A percentile compares a stretch with the other conserved stretches of the same genome.
Conservation (phyloP, 345 rosid species). For the Punica granatum region DNA sequence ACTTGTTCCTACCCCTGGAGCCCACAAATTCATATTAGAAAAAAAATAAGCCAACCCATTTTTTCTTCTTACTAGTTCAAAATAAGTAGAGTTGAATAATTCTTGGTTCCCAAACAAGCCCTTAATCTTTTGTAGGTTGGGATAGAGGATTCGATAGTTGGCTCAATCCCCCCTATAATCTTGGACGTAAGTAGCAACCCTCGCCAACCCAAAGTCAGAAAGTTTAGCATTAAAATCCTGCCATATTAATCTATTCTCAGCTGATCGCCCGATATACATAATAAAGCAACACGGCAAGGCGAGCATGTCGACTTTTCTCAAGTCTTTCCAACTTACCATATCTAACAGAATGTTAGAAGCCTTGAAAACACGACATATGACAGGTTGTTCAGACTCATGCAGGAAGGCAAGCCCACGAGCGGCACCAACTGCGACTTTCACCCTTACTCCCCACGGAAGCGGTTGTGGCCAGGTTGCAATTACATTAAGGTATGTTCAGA, state of each 20-base stretch:
- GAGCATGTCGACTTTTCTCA: not conserved
- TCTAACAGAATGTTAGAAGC: no score
- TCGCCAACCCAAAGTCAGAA: conserved; percentile 1
- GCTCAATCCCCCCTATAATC: no score
- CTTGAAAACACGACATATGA: not conserved
- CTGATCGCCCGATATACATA: not conserved
- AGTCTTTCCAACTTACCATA: not conserved
- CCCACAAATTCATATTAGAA: no score
- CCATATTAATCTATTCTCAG: not conserved
- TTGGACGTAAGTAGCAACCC: no score
- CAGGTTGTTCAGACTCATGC: not conserved
- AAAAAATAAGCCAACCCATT: no score
- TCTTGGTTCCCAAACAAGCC: no score
- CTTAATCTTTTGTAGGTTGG: no score
- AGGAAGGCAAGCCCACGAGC: not conserved
- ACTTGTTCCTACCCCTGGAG: no score
- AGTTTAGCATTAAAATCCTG: not conserved
- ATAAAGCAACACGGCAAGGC: not conserved
- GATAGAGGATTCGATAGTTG: no score
- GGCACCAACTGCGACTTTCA: not conserved
- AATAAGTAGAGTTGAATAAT: no score
- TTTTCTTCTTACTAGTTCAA: no score
- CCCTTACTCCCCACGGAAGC: not conserved
- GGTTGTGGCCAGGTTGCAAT: not conserved
- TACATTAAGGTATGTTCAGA: not conserved